These are phyloP conservation scores for Phoma herbarum DNA, from an alignment of 2,329 filamentous ascomycete species.

Conservation along the genomic window DNA sequence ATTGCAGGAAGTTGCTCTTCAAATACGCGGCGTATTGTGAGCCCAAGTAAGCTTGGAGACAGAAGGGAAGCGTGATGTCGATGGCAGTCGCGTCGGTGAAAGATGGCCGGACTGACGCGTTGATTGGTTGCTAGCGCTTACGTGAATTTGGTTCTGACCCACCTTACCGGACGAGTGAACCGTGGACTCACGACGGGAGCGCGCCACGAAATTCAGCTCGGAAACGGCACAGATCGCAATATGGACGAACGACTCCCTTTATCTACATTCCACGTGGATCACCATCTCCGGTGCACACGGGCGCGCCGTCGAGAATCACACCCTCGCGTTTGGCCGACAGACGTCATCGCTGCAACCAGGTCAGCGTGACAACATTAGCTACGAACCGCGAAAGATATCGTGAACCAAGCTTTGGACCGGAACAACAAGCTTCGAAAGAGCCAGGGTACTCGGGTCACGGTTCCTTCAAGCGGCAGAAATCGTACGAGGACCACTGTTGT, in stretches of 20 bases:
- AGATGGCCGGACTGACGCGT: conserved; percentile 12
- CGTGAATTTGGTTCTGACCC: conserved; percentile 1
- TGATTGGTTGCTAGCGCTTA: conserved; percentile 13
- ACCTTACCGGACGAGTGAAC: conserved; percentile 16
- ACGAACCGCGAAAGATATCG: conserved; percentile 1
- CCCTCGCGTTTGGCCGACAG: conserved; percentile 11
- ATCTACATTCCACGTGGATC: not conserved
- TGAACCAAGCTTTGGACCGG: conserved; percentile 1
- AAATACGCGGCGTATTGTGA: not conserved
- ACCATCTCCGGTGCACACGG: not conserved
- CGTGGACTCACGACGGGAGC: conserved; percentile 21
- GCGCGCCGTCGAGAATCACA: conserved; percentile 1
- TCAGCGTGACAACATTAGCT: conserved; percentile 8
- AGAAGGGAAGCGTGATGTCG: conserved; percentile 3
- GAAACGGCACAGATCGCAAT: conserved; percentile 20
- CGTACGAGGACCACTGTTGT: not conserved
- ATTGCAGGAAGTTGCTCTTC: not conserved
- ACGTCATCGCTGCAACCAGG: conserved; percentile 17
- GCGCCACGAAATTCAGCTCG: conserved; percentile 24
- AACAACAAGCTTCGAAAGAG: not conserved
- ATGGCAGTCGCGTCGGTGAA: conserved; percentile 11
- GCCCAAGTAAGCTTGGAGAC: not conserved
- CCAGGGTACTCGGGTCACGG: not conserved
- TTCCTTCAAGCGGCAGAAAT: not conserved
- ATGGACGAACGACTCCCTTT: conserved; percentile 13